phyloP scores from a whole-genome alignment of 192 early-diverging fungal species.

The Coemansia sp. region DNA sequence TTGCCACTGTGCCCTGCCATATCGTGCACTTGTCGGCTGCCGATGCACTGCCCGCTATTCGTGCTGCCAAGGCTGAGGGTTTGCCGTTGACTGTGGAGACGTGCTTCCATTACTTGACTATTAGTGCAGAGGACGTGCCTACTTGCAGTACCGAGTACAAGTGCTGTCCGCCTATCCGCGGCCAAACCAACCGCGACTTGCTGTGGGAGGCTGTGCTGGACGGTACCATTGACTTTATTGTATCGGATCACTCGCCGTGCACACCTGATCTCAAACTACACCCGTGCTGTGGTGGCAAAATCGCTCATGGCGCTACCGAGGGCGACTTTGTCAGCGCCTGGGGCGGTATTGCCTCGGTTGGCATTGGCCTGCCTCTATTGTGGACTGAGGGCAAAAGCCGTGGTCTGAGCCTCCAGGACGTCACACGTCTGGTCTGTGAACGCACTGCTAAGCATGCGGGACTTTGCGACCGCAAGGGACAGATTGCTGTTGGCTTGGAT shows the following conservation, averaged over 20 bases:
- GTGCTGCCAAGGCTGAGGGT: conserved; percentile 68
- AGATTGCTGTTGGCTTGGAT: conserved; percentile 67
- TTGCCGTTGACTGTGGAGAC: conserved; percentile 77
- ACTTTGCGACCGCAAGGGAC: conserved; percentile 67
- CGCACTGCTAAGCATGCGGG: conserved; percentile 64
- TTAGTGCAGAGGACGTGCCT: conserved; percentile 67
- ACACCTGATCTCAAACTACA: conserved; percentile 73
- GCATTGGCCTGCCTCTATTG: conserved; percentile 75
- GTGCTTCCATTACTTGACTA: conserved; percentile 78
- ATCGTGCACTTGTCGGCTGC: conserved; percentile 84
- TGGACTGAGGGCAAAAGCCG: conserved; percentile 76
- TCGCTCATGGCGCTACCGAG: conserved; percentile 46
- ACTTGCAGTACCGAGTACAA: conserved; percentile 76
- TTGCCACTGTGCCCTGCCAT: conserved; percentile 69
- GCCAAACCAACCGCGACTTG: conserved; percentile 63
- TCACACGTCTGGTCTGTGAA: conserved; percentile 67
- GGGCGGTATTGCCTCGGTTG: conserved; percentile 80
- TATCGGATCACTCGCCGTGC: conserved; percentile 83
- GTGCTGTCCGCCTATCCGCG: conserved; percentile 83
- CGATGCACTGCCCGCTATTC: conserved; percentile 70
- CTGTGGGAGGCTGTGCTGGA: conserved; percentile 76
- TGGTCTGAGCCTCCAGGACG: conserved; percentile 60
- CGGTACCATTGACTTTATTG: conserved; percentile 79
- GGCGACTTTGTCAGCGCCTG: conserved; percentile 80
- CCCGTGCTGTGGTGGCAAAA: conserved; percentile 42